Evolutionary conservation across 2,329 filamentous ascomycete genomes (phyloP).

Genomic region (Alternaria solani): DNA sequence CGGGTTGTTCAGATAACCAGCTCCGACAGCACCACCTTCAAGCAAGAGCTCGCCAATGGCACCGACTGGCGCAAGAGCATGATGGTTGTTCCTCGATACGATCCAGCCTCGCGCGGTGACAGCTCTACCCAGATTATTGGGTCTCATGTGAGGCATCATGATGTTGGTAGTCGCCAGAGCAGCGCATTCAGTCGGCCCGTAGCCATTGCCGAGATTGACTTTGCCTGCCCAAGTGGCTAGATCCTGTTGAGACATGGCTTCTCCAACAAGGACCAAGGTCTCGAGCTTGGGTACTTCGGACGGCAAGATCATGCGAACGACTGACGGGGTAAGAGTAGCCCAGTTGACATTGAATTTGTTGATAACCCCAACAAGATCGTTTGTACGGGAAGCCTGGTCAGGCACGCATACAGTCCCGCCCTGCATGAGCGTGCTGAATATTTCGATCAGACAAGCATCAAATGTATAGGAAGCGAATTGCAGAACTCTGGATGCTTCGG

Average conservation of each 20-base stretch:
- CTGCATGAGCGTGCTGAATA: constrained; percentile 55
- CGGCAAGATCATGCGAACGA: constrained; percentile 42
- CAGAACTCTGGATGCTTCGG: constrained; percentile 63
- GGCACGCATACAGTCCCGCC: constrained; percentile 61
- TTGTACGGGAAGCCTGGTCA: constrained; percentile 56
- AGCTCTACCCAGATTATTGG: constrained; percentile 48
- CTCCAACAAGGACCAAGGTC: constrained; percentile 42
- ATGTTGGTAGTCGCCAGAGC: constrained; percentile 45
- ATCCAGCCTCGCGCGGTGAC: constrained; percentile 49
- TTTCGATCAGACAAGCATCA: constrained; percentile 57
- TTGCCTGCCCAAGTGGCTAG: constrained; percentile 48
- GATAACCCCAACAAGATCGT: constrained; percentile 56
- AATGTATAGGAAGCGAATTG: constrained; percentile 58
- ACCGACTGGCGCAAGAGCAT: constrained; percentile 49
- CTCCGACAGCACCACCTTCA: constrained; percentile 47
- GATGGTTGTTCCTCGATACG: constrained; percentile 46
- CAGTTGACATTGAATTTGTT: constrained; percentile 51
- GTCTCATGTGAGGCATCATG: constrained; percentile 37
- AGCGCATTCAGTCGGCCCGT: constrained; percentile 53
- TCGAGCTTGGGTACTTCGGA: constrained; percentile 38
- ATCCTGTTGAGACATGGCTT: constrained; percentile 46
- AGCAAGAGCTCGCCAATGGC: constrained; percentile 54
- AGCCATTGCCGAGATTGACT: constrained; percentile 50
- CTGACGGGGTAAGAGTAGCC: constrained; percentile 56
- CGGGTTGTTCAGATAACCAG: constrained; percentile 44